Evolutionary conservation across 106 monocot genomes (phyloP), one percentile per base, ranked within the genome.

Genomic region (Cymbidium sinense): DNA sequence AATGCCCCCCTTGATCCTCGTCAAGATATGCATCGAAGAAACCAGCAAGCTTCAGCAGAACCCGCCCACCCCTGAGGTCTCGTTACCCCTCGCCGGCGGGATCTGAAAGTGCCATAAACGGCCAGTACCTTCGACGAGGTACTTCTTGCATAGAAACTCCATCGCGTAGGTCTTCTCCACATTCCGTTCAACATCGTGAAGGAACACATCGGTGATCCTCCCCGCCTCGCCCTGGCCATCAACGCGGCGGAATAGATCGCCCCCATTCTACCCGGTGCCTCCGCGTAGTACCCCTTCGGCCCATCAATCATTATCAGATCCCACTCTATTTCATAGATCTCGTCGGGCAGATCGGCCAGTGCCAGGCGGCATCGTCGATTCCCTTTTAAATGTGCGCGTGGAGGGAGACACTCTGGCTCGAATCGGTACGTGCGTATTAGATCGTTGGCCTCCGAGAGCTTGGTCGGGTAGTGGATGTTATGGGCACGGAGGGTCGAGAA

Each of bases 281-380:
- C 88, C 29, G 80, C 82, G 11, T 83, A 79, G 82, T 87, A 95
- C 83, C 95, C 95, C 7, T 90, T 93, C 33, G 95, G 93, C 72
- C 93, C 95, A 34, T 93, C 95, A 27, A 95, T 88, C 95, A 95
- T 95, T 69, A 95, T 93, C 88, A 95, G n/a, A 39, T 95, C 95
- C 95, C 95, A 95, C 80, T 93, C 89, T 50, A 76, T 74, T 75
- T 88, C 87, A 25, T 82, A 73, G 70, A 92, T 79, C 76, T 85
- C 75, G 15, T 7, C 64, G 1, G 95, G 95, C 76, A 95, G 78
- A 67, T 75, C 85, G 80, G 75, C 83, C 64, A 95, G 71, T 1
- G 90, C 86, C 47, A 95, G 47, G 43, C 73, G 81, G 37, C 95
- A 95, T 47, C 77, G 54, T 5, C 64, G 69, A 70, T 89, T 89